Evolutionary conservation across 768 basidiomycete species (phyloP), one percentile per base, ranked within the genome.

Genomic region (Boletus sensibilis): DNA sequence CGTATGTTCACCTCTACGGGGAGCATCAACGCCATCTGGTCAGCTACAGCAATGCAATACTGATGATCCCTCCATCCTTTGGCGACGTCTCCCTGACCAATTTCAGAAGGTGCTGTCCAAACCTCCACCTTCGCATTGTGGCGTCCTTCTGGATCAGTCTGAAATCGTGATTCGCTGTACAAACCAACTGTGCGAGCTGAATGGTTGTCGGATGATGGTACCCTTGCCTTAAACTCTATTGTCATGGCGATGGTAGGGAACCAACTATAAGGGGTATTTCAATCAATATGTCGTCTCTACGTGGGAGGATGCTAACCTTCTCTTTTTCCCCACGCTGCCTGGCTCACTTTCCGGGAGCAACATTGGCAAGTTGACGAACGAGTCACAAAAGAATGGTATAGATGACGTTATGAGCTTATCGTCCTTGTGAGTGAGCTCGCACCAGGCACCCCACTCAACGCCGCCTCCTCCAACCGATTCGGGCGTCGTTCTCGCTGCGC

Each of bases 81-180:
- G 9, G 39, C 34, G 31, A 74, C 66, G 5, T 65, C 47, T 0
- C 80, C 81, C 52, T 78, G 77, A 3, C 79, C 82, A 38, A 84
- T 72, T 52, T 82, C 74, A 41, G 75, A 72, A 2, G 87, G 87
- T 11, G 86, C 83, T 7, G 83, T 82, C 86, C 86, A 88, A 13
- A 87, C 72, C 62, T 87, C 87, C 4, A 81, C 78, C 59, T 81
- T 81, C 4, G 68, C 62, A 45, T 87, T 84, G 59, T 88, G 85
- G 53, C 85, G 73, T 9, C 79, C 79, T 55, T 80, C 76, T 0
- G 83, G 83, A 41, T 80, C 73, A 45, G 78, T 77, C 55, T 82
- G 63, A 64, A 86, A 87, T 8, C 74, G 75, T 1, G 82, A 77
- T 14, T 70, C 70, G 18, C 79, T 76, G 63, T 83, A 87, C 3